These are phyloP conservation scores for Talaromyces sp. DNA, from an alignment of 2,329 filamentous ascomycete species.

Conservation along the genomic window DNA sequence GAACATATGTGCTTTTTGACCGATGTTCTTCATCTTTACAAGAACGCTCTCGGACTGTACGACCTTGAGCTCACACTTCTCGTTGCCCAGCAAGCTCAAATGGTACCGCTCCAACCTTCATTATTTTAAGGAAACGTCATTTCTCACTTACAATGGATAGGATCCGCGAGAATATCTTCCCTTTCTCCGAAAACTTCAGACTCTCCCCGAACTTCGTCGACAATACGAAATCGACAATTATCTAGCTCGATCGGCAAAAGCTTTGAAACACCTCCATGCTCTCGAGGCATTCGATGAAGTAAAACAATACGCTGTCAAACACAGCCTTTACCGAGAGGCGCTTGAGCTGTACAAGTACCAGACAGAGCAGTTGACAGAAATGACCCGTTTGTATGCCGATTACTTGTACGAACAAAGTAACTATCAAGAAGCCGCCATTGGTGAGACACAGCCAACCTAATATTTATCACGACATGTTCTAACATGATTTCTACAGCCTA, in stretches of 20 bases:
- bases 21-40: constrained; percentile 87
- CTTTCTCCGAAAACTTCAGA: constrained; percentile 83
- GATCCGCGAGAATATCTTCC: constrained; percentile 94
- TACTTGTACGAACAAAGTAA: constrained; percentile 71
- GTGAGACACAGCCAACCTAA: constrained; percentile 26
- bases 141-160: constrained; percentile 24
- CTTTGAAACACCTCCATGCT: constrained; percentile 70
- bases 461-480: background rate
- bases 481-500: constrained; percentile 54
- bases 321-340: constrained; percentile 73
- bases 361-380: constrained; percentile 58
- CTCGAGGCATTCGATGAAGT: constrained; percentile 75
- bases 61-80: constrained; percentile 84
- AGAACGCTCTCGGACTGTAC: constrained; percentile 85
- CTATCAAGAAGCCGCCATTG: constrained; percentile 79
- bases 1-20: constrained; percentile 98
- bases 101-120: constrained; percentile 41
- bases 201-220: constrained; percentile 66
- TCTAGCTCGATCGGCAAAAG: constrained; percentile 71
- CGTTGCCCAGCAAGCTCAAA: constrained; percentile 92
- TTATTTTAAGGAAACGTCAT: constrained; percentile 17
- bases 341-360: constrained; percentile 84
- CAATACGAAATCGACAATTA: constrained; percentile 87
- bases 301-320: constrained; percentile 71
- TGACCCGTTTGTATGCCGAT: constrained; percentile 76